phyloP scores from a whole-genome alignment of 176 grass and related monocot genomes.

The Chrysopogon serrulatus region DNA sequence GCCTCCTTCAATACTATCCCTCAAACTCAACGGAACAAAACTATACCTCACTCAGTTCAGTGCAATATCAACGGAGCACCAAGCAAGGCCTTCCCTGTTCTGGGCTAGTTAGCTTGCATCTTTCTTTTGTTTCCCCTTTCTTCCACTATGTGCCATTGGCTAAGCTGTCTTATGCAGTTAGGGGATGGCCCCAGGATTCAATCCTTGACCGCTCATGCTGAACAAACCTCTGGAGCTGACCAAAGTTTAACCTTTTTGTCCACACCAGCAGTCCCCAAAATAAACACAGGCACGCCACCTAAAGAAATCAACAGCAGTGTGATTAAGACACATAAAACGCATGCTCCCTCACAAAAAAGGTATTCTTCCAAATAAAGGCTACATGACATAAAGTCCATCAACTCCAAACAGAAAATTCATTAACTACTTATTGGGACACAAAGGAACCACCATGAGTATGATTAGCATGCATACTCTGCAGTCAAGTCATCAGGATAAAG shows the following conservation, averaged over 20 bases:
- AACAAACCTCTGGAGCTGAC: slow-evolving; percentile 49
- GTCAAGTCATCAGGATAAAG: background rate
- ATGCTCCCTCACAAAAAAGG: background rate
- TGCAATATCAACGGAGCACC: background rate
- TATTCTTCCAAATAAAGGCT: background rate
- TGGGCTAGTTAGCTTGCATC: background rate
- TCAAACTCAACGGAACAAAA: background rate
- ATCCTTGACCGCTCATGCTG: slow-evolving; percentile 19
- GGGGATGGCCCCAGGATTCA: background rate
- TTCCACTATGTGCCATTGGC: background rate
- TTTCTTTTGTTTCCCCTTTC: background rate
- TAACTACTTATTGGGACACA: background rate
- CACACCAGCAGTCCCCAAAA: slow-evolving; percentile 55
- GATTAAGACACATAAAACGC: slow-evolving; percentile 6
- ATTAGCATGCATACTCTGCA: background rate
- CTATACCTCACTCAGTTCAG: background rate
- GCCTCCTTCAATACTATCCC: background rate
- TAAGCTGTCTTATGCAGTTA: background rate
- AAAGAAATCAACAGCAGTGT: background rate
- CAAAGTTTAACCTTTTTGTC: slow-evolving; percentile 98
- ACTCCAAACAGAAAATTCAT: background rate
- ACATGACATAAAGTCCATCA: background rate
- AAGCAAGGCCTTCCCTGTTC: background rate
- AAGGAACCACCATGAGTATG: background rate
- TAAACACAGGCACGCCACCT: slow-evolving; percentile 44